Conservation (phyloP, 768 basidiomycete species). For the Gyrodon lividus region DNA sequence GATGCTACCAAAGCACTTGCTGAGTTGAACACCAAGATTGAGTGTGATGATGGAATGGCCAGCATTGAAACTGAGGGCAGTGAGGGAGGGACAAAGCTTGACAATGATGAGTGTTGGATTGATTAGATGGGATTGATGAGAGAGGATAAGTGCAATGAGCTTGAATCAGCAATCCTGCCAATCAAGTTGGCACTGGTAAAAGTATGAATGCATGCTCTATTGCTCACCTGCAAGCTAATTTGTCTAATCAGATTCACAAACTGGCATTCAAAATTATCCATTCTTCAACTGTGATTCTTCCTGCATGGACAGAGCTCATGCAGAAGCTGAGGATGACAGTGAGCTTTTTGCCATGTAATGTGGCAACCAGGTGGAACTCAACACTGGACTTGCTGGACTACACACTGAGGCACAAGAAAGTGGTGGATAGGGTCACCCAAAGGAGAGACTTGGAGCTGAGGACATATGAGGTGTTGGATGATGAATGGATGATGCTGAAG, state of each 20-base stretch:
- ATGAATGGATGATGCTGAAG: conserved; percentile 23
- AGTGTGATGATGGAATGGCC: too few species aligned
- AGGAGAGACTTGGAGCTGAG: conserved; percentile 10
- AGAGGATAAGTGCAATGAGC: too few species aligned
- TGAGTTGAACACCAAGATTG: too few species aligned
- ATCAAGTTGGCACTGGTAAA: conserved; percentile 16
- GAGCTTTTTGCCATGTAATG: conserved; percentile 10
- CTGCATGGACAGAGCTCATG: conserved; percentile 16
- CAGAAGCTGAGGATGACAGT: conserved; percentile 2
- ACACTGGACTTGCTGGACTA: conserved; percentile 21
- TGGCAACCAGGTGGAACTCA: conserved; percentile 18
- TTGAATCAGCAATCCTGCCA: conserved; percentile 2
- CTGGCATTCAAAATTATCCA: conserved; percentile 11
- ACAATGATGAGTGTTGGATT: too few species aligned
- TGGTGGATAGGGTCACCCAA: conserved; percentile 18
- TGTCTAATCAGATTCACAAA: background rate
- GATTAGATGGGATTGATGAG: too few species aligned
- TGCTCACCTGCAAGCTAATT: background rate
- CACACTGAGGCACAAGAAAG: conserved; percentile 7
- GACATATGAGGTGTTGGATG: conserved; percentile 6
- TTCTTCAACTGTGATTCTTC: conserved; percentile 24
- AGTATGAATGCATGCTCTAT: conserved; percentile 1
- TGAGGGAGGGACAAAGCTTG: too few species aligned
- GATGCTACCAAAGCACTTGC: too few species aligned
- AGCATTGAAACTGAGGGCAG: too few species aligned